Conservation (phyloP, 805 yeast species). For the Candida succiphila region DNA sequence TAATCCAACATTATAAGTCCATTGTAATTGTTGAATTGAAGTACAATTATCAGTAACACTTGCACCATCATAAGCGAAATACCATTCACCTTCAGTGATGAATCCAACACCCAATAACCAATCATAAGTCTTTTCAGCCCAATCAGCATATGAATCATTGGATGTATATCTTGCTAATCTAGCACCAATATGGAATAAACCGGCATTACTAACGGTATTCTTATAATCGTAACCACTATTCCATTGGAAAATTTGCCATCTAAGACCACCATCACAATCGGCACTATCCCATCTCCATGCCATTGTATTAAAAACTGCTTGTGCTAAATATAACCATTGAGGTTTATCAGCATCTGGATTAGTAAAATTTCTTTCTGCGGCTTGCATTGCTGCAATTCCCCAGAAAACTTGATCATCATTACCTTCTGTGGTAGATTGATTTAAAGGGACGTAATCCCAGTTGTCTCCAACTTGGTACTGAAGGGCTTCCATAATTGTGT, state of each 20-base stretch:
- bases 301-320: conserved; percentile 89
- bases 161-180: conserved; percentile 76
- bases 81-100: conserved; percentile 30
- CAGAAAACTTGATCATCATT: conserved; percentile 97
- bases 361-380: conserved; percentile 81
- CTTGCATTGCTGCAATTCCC: conserved; percentile 90
- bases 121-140: conserved; percentile 68
- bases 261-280: conserved; percentile 77
- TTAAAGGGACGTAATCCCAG: conserved; percentile 75
- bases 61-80: conserved; percentile 65
- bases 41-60: conserved; percentile 51
- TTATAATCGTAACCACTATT: conserved; percentile 91
- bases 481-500: conserved; percentile 49
- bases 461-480: conserved; percentile 65
- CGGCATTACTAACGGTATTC: conserved; percentile 86
- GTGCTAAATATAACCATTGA: conserved; percentile 76
- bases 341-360: conserved; percentile 54
- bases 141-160: conserved; percentile 62
- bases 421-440: conserved; percentile 89
- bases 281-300: conserved; percentile 73
- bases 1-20: conserved; percentile 86
- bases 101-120: conserved; percentile 60
- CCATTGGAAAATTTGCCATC: conserved; percentile 97
- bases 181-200: conserved; percentile 79
- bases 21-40: conserved; percentile 45